Conservation (phyloP, 2,329 filamentous ascomycete genomes). For the Cercospora sp. region DNA sequence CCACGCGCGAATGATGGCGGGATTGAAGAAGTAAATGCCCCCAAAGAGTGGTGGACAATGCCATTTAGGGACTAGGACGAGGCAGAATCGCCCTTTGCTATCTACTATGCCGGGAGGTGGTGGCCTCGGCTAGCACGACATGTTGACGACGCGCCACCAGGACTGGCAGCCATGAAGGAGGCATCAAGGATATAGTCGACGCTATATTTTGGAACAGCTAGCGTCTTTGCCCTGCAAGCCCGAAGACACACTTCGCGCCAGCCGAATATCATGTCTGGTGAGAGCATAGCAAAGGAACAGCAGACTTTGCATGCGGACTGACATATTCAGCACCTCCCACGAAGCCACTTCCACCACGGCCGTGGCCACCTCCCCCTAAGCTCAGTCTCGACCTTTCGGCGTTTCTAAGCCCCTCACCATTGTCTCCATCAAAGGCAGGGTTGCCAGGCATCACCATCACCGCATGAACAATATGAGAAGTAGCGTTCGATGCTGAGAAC, state of each 20-base stretch:
- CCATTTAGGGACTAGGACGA: conserved; percentile 4
- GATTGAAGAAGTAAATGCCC: not conserved
- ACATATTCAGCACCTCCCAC: not conserved
- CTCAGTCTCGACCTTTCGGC: not conserved
- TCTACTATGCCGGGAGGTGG: not conserved
- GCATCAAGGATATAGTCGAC: not conserved
- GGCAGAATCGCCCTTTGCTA: not conserved
- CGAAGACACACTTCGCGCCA: not conserved
- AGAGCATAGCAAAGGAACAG: not conserved
- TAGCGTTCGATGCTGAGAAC: not conserved
- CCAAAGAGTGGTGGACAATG: conserved; percentile 13
- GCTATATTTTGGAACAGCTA: not conserved
- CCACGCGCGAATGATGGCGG: not conserved
- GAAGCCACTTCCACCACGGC: not conserved
- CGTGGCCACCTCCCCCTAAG: not conserved
- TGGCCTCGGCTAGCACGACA: too few species aligned
- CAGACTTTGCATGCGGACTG: not conserved
- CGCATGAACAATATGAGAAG: not conserved
- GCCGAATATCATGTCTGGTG: not conserved
- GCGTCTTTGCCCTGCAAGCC: not conserved
- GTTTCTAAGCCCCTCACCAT: not conserved
- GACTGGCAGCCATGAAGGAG: not conserved
- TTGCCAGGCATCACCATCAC: not conserved
- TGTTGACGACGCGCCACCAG: not conserved
- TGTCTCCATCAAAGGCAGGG: not conserved